These are phyloP conservation scores for Imleria badia DNA, from an alignment of 768 basidiomycete species.

Conservation along the genomic window DNA sequence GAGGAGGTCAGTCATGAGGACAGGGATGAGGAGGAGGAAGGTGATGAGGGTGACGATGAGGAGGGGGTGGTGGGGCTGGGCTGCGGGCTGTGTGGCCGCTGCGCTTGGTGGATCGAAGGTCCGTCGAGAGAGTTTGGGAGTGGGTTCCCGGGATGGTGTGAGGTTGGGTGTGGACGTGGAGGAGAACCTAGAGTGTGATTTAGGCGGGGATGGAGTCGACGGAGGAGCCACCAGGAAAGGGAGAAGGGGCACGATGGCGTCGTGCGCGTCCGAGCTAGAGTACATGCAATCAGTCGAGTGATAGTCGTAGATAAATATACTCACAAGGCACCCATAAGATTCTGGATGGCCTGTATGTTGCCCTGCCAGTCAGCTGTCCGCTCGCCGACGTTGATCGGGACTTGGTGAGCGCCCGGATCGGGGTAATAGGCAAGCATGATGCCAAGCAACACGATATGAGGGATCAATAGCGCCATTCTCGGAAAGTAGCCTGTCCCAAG, in stretches of 20 bases:
- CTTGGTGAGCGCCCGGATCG: slow-evolving; percentile 30
- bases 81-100: background rate
- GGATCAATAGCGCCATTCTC: slow-evolving; percentile 65
- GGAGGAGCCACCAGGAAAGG: slow-evolving; percentile 45
- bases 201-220: slow-evolving; percentile 54
- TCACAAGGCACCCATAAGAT: slow-evolving; percentile 83
- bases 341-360: slow-evolving; percentile 88
- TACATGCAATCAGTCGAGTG: background rate
- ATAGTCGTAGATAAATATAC: slow-evolving; percentile 20
- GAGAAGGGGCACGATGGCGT: slow-evolving; percentile 48
- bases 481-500: slow-evolving; percentile 67
- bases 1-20: slow-evolving; percentile 41
- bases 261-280: slow-evolving; percentile 60
- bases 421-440: slow-evolving; percentile 71
- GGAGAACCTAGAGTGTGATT: slow-evolving; percentile 38
- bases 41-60: slow-evolving; percentile 39
- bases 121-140: slow-evolving; percentile 2
- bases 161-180: slow-evolving; percentile 1
- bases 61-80: slow-evolving; percentile 33
- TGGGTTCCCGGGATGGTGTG: slow-evolving; percentile 14
- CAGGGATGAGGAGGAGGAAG: slow-evolving; percentile 43
- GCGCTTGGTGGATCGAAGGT: background rate
- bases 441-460: slow-evolving; percentile 58
- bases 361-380: slow-evolving; percentile 80
- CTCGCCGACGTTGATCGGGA: slow-evolving; percentile 46